Evolutionary conservation across 2,329 filamentous ascomycete species (phyloP).

Genomic region (Thielaviopsis ethacetica): DNA sequence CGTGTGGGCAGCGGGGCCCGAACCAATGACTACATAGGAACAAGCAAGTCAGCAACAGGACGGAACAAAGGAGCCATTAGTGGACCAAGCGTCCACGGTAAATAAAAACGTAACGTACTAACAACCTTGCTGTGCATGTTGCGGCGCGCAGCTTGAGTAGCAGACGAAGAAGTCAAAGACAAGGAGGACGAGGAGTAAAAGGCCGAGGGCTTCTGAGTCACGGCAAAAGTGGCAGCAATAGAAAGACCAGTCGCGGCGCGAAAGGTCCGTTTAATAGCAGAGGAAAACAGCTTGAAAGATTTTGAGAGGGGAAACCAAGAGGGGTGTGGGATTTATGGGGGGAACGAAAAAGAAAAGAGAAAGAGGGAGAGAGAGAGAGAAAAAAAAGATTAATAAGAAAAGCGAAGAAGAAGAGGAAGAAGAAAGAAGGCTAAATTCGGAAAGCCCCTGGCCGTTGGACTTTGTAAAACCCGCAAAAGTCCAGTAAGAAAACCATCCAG

Average conservation of each 20-base stretch:
- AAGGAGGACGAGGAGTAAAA: not conserved
- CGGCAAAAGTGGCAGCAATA: constrained; percentile 47
- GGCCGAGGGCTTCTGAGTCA: constrained; percentile 7
- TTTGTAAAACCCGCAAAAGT: not conserved
- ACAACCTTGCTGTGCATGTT: constrained; percentile 86
- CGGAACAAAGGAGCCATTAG: not conserved
- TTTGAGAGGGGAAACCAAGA: not conserved
- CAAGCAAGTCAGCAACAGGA: not conserved
- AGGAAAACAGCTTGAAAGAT: constrained; percentile 83
- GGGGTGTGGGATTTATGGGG: not conserved
- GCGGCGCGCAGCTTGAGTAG: not conserved
- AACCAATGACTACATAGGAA: constrained; percentile 54
- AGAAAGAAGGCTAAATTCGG: not conserved
- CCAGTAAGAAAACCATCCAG: not conserved
- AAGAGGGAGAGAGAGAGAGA: not conserved
- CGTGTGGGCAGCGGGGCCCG: constrained; percentile 92
- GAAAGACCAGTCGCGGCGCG: constrained; percentile 59
- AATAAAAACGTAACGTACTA: constrained; percentile 47
- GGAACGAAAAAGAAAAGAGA: not conserved
- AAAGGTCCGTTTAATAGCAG: constrained; percentile 58
- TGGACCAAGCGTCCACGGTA: not conserved
- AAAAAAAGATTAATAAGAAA: not conserved
- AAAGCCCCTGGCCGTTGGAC: not conserved
- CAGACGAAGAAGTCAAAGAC: not conserved
- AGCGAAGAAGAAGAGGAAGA: not conserved